These are phyloP conservation scores for Coleophoma eucalyptorum DNA, from an alignment of 2,329 filamentous ascomycete species.

Conservation along the genomic window DNA sequence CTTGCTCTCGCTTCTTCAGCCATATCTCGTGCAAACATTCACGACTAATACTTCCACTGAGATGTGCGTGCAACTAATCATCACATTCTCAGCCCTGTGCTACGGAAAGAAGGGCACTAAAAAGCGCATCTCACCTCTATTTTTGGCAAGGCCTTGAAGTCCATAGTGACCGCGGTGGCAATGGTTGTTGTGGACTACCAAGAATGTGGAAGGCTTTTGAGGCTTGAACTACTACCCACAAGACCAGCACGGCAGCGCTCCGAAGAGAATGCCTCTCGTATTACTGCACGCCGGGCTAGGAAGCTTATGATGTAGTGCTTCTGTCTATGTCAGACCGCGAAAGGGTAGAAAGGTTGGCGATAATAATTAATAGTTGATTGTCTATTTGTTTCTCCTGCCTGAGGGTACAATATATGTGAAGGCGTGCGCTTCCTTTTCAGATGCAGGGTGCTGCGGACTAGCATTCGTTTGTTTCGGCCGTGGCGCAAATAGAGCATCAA, in stretches of 20 bases:
- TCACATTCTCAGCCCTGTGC: slow-evolving; percentile 12
- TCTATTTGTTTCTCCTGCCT: too few relatives aligned
- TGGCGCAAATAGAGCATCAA: neutral
- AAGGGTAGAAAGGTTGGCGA: too few relatives aligned
- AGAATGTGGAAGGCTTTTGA: neutral
- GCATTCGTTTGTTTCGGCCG: neutral
- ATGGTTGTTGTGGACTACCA: neutral
- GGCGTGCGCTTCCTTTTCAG: neutral
- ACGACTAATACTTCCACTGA: slow-evolving; percentile 74
- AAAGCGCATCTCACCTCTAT: slow-evolving; percentile 41
- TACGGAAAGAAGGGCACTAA: slow-evolving; percentile 7
- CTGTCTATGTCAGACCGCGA: too few relatives aligned
- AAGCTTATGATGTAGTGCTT: too few relatives aligned
- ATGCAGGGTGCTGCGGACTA: neutral
- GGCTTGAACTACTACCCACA: too few relatives aligned
- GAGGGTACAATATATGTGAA: too few relatives aligned
- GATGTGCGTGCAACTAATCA: slow-evolving; percentile 70
- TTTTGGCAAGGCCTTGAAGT: slow-evolving; percentile 47
- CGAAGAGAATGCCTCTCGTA: too few relatives aligned
- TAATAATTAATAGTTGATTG: too few relatives aligned
- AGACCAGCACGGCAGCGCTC: too few relatives aligned
- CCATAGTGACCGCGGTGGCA: slow-evolving; percentile 12
- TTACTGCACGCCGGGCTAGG: too few relatives aligned
- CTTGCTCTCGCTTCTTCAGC: slow-evolving; percentile 49
- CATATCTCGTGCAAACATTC: slow-evolving; percentile 73